Conservation (phyloP, 2,329 filamentous ascomycete genomes). For the Penicillium sp. region DNA sequence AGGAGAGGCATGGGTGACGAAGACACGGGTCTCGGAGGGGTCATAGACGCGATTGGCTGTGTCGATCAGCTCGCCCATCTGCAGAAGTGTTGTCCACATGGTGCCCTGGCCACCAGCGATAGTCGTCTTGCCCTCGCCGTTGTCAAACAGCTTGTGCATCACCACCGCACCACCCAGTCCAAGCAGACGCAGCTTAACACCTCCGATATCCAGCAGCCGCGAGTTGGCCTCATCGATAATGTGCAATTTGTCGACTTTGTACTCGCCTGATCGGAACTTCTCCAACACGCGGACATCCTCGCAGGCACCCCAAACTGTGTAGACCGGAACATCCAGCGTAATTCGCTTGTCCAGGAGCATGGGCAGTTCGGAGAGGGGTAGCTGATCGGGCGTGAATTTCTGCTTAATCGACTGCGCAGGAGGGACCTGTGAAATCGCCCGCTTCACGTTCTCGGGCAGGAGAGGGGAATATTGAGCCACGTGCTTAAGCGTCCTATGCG, state of each 20-base stretch:
- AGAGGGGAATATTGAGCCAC: constrained; percentile 97
- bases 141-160: constrained; percentile 99
- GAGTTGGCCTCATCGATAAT: constrained; percentile 98
- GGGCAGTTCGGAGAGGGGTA: constrained; percentile 87
- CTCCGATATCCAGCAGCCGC: constrained; percentile 86
- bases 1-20: constrained; percentile 94
- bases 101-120: constrained; percentile 97
- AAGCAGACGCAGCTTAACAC: constrained; percentile 89
- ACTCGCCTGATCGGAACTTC: constrained; percentile 95
- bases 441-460: constrained; percentile 69
- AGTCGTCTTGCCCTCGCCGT: constrained; percentile 93
- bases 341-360: constrained; percentile 81
- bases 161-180: constrained; percentile 94
- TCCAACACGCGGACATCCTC: constrained; percentile 97
- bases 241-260: constrained; percentile 94
- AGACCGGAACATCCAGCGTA: constrained; percentile 92
- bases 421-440: constrained; percentile 61
- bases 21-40: constrained; percentile 92
- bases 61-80: constrained; percentile 97
- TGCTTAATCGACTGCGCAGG: constrained; percentile 69
- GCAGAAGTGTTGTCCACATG: constrained; percentile 97
- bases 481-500: constrained; percentile 81
- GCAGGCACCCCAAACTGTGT: constrained; percentile 98
- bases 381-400: constrained; percentile 72
- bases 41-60: constrained; percentile 98